A percentile compares a stretch with the other conserved stretches of the same genome.
Evolutionary conservation across 2,329 filamentous ascomycete species (phyloP).

Genomic region (Alternaria arborescens): DNA sequence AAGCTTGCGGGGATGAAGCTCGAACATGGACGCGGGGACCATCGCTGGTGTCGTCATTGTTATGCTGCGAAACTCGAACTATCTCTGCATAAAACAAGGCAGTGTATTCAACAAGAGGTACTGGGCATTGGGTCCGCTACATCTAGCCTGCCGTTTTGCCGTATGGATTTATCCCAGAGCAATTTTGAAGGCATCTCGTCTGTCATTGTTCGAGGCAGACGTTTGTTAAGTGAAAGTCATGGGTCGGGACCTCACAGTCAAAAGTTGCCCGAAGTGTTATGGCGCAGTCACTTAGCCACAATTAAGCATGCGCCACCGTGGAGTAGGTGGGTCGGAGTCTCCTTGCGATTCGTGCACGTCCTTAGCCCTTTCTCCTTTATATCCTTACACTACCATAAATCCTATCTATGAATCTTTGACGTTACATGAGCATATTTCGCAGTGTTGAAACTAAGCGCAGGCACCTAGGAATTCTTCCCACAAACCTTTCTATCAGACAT

Average conservation of each 20-base stretch:
- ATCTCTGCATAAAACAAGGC: conserved; percentile 2
- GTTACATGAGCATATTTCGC: too few species aligned
- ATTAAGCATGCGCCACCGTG: not conserved
- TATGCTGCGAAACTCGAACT: not conserved
- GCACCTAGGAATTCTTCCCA: too few species aligned
- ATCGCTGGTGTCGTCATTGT: conserved; percentile 9
- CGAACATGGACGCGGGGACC: not conserved
- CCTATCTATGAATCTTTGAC: too few species aligned
- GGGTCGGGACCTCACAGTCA: not conserved
- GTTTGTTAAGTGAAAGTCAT: not conserved
- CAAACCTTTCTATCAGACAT: too few species aligned
- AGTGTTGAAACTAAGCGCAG: too few species aligned
- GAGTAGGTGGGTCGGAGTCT: not conserved
- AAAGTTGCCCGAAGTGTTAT: not conserved
- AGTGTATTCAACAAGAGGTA: not conserved
- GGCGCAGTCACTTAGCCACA: not conserved
- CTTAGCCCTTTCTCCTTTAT: too few species aligned
- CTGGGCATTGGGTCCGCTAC: not conserved
- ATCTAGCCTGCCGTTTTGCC: not conserved
- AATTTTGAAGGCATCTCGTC: not conserved
- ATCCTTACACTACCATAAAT: too few species aligned
- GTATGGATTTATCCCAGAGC: not conserved
- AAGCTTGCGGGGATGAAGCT: conserved; percentile 5
- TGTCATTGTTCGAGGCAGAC: not conserved
- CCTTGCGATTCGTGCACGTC: too few species aligned